Evolutionary conservation across 2,329 filamentous ascomycete genomes (phyloP), one percentile per base, ranked within the genome.

Genomic region (Apiospora malaysiana): DNA sequence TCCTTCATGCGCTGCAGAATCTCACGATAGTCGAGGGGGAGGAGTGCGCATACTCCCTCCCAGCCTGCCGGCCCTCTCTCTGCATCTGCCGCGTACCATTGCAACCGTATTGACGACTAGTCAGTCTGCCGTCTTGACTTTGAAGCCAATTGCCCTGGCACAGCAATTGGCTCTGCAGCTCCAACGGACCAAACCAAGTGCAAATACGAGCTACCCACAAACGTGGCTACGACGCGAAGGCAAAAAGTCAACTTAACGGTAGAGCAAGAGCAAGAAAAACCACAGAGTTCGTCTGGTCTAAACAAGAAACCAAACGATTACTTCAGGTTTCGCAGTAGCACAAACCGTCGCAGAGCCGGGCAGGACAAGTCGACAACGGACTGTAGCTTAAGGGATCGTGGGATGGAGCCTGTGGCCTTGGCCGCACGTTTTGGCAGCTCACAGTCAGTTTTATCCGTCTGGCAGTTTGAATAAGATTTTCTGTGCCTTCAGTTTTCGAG

Each of bases 1-100:
- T 63, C 56, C 56, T 63, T 63, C 56, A 63, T 63, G 56, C 56
- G 32, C 32, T 18, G 21, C 56, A 40, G 18, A 63, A 63, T 63
- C 27, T 63, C 56, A 40, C 32, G 56, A 63, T 63, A 63, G 32
- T 63, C 37, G 51, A n/a, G 25, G 2, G 21, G 51, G 2, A 59
- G 27, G n/a, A 59, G 16, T 16, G 51, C 51, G 16, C 16, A 59
- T 59, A 59, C n/a, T 51, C 12, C 12, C 51, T 8, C 49, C 23
- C 23, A 9, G 1, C 51, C 14, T 59, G n/a, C 25, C 51, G 2
- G 42, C 16, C 14, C 42, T 16, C 14, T 8, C 51, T 18, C 47
- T 12, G 32, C 32, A 3, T 32, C 32, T 32, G 32, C 32, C 6
- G 32, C 32, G 32, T 32, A 32, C 32, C 32, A 32, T 32, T 32